Conservation (phyloP, 2,329 filamentous ascomycete species). For the Colletotrichum sp. region DNA sequence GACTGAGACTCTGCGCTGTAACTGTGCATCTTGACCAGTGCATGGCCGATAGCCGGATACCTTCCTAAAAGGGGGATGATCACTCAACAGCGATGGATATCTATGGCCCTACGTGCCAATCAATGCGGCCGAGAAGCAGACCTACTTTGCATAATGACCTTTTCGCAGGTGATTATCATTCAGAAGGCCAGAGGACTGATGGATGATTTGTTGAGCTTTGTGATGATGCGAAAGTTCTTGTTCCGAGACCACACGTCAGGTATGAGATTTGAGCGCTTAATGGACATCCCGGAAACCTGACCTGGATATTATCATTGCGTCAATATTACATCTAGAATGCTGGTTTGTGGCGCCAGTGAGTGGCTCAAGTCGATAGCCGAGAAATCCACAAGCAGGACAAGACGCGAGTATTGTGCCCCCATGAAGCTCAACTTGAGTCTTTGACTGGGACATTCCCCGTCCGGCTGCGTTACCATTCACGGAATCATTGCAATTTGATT, state of each 20-base stretch:
- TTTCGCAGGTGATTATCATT: neutral
- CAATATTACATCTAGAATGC: neutral
- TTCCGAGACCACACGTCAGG: neutral
- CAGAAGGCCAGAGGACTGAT: neutral
- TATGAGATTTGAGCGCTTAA: neutral
- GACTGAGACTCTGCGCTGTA: neutral
- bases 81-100: neutral
- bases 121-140: neutral
- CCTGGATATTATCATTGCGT: neutral
- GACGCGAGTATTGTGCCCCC: neutral
- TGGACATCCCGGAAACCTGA: neutral
- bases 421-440: rapidly evolving
- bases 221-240: neutral
- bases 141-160: neutral
- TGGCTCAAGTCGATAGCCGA: neutral
- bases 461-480: rapidly evolving
- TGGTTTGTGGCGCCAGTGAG: neutral
- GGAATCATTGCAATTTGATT: neutral
- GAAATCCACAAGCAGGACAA: too few species aligned
- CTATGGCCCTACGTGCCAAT: neutral
- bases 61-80: neutral
- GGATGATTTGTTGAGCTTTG: neutral
- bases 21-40: neutral
- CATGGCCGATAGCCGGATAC: neutral
- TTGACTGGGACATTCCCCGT: rapidly evolving